Evolutionary conservation across 805 yeast genomes (phyloP), one percentile per base, ranked within the genome.

Genomic region (Wickerhamiella azyma): DNA sequence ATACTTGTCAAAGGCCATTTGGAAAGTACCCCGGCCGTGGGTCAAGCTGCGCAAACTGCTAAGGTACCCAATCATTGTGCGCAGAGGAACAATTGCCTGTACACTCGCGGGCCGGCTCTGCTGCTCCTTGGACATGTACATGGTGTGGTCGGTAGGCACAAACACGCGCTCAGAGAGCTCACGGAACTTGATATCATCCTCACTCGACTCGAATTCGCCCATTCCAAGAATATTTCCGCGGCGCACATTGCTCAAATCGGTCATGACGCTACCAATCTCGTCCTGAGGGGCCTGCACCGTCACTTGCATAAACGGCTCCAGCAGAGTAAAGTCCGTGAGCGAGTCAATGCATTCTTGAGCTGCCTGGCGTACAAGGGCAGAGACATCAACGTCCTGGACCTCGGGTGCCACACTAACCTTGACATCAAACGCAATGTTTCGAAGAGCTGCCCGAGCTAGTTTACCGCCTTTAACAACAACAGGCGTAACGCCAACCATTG

Each of bases 231-330:
- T 84, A 1, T 66, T 69, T 1, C 94, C 96, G 39, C 79, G 77
- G 50, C 97, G 72, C 11, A 79, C 72, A 26, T 84, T 77, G 37
- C 85, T 78, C 44, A 92, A 64, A 59, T 92, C 98, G 54, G 85
- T 94, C 35, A 85, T 72, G 1, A 92, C 92, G 30, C 70, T 70
- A 17, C 97, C 97, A 53, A 89, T 63, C 48, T 81, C 83, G 28
- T 45, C 39, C 26, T 85, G 81, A 45, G 71, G 71, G 2, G 79
- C 80, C 43, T 70, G 73, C 1, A 92, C 77, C 7, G 68, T 68
- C 4, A 86, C 79, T 30, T 72, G 69, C 96, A 92, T 89, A 26
- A 82, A 69, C 0, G 98, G 98, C 62, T 92, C 97, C 61, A 89
- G 66, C 1, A 88, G 61, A 1, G 79, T 71, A 57, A 74, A 76